These are phyloP conservation scores for Orbilia quercus DNA, from an alignment of 2,329 filamentous ascomycete genomes.

Conservation along the genomic window DNA sequence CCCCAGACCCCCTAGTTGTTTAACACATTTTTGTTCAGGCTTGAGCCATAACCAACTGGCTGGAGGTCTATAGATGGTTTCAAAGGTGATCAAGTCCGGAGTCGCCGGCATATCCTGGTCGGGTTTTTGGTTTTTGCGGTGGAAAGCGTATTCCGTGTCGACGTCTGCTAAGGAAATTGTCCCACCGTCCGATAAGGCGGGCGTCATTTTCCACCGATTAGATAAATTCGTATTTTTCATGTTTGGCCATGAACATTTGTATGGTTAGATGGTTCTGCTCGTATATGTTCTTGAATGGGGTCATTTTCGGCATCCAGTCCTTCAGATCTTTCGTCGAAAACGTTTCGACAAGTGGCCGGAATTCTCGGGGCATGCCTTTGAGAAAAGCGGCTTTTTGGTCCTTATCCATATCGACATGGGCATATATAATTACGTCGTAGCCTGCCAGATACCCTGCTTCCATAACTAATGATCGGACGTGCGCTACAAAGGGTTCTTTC, in stretches of 20 bases:
- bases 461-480: slow-evolving; percentile 31
- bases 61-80: slow-evolving; percentile 12
- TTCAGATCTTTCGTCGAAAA: slow-evolving; percentile 31
- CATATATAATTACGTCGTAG: slow-evolving; percentile 29
- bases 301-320: slow-evolving; percentile 20
- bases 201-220: slow-evolving; percentile 32
- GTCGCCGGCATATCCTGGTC: slow-evolving; percentile 27
- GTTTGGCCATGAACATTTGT: slow-evolving; percentile 33
- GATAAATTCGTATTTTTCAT: slow-evolving; percentile 36
- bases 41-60: slow-evolving; percentile 27
- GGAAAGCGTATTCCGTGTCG: slow-evolving; percentile 34
- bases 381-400: neutral
- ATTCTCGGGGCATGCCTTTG: slow-evolving; percentile 19
- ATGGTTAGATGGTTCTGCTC: slow-evolving; percentile 34
- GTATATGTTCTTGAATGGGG: slow-evolving; percentile 26
- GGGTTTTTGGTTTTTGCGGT: slow-evolving; percentile 14
- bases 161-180: slow-evolving; percentile 31
- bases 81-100: slow-evolving; percentile 27
- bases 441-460: slow-evolving; percentile 39
- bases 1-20: slow-evolving; percentile 17
- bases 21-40: slow-evolving; percentile 1
- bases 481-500: slow-evolving; percentile 18
- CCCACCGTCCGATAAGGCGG: slow-evolving; percentile 34
- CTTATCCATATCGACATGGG: slow-evolving; percentile 26
- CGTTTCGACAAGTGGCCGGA: slow-evolving; percentile 22